These are phyloP conservation scores for Fusarium tjaetaba DNA, from an alignment of 2,329 filamentous ascomycete genomes.

Conservation along the genomic window DNA sequence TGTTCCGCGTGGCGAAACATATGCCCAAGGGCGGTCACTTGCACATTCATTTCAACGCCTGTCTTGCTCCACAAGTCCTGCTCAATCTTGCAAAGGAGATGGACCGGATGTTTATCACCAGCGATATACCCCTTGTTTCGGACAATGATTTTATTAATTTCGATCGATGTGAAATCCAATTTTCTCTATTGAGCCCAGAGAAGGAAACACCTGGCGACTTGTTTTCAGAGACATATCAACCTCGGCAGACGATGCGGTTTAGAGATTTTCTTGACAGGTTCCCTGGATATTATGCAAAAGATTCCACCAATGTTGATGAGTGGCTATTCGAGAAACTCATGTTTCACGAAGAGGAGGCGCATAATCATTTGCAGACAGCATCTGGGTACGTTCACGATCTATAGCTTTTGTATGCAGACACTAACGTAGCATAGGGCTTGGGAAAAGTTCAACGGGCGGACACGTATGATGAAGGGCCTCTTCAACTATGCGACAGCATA, in stretches of 20 bases:
- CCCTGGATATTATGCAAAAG: conserved; percentile 37
- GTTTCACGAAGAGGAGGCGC: conserved; percentile 68
- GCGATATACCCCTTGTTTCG: conserved; percentile 58
- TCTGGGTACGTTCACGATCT: conserved; percentile 58
- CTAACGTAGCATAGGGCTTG: conserved; percentile 57
- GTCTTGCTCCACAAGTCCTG: conserved; percentile 68
- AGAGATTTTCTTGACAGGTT: conserved; percentile 53
- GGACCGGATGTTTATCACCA: conserved; percentile 76
- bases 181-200: conserved; percentile 59
- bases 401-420: background rate
- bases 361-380: conserved; percentile 60
- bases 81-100: conserved; percentile 65
- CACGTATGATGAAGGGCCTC: conserved; percentile 77
- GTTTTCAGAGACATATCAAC: conserved; percentile 60
- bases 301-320: conserved; percentile 47
- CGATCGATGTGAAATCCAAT: conserved; percentile 68
- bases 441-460: conserved; percentile 74
- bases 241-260: conserved; percentile 57
- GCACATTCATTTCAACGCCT: conserved; percentile 83
- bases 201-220: conserved; percentile 54
- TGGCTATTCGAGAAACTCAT: conserved; percentile 73
- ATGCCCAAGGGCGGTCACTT: conserved; percentile 79
- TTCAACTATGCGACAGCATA: conserved; percentile 74
- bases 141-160: conserved; percentile 56
- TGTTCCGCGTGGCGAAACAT: conserved; percentile 65